phyloP scores from a whole-genome alignment of 2,329 filamentous ascomycete genomes.

The Rutstroemia sp. region DNA sequence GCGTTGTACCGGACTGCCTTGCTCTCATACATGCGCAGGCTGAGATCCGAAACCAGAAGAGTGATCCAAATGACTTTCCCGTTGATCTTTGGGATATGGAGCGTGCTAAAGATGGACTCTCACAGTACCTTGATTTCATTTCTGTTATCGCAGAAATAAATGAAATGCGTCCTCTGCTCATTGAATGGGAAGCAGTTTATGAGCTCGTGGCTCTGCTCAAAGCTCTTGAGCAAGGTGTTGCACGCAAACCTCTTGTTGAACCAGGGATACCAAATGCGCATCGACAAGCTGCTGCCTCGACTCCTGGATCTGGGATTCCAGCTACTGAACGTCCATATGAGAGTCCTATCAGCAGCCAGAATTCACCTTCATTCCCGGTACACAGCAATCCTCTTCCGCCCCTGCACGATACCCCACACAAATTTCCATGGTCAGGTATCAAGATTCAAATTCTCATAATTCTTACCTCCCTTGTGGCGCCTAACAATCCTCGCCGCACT shows the following conservation, averaged over 20 bases:
- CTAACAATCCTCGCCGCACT: constrained; percentile 53
- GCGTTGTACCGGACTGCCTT: constrained; percentile 88
- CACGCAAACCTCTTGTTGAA: constrained; percentile 65
- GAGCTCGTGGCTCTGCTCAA: constrained; percentile 83
- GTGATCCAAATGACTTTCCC: constrained; percentile 79
- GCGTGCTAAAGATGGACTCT: constrained; percentile 87
- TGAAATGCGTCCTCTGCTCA: constrained; percentile 74
- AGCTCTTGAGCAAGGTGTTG: constrained; percentile 80
- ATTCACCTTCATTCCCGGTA: constrained; percentile 26
- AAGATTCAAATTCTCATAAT: constrained; percentile 92
- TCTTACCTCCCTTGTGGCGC: constrained; percentile 81
- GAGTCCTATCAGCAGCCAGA: constrained; percentile 15
- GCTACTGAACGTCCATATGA: constrained; percentile 63
- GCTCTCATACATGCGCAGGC: constrained; percentile 92
- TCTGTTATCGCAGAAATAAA: constrained; percentile 81
- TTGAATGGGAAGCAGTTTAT: constrained; percentile 86
- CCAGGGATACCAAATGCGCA: constrained; percentile 27
- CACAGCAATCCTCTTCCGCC: constrained; percentile 34
- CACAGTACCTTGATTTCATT: constrained; percentile 91
- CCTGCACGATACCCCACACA: constrained; percentile 56
- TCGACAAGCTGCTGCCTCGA: constrained; percentile 26
- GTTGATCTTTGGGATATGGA: constrained; percentile 98
- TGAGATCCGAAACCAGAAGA: constrained; percentile 71
- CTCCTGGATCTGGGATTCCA: constrained; percentile 15
- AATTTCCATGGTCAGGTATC: constrained; percentile 64